These are phyloP conservation scores for Botrytis pseudocinerea DNA, from an alignment of 2,329 filamentous ascomycete genomes.

Conservation along the genomic window DNA sequence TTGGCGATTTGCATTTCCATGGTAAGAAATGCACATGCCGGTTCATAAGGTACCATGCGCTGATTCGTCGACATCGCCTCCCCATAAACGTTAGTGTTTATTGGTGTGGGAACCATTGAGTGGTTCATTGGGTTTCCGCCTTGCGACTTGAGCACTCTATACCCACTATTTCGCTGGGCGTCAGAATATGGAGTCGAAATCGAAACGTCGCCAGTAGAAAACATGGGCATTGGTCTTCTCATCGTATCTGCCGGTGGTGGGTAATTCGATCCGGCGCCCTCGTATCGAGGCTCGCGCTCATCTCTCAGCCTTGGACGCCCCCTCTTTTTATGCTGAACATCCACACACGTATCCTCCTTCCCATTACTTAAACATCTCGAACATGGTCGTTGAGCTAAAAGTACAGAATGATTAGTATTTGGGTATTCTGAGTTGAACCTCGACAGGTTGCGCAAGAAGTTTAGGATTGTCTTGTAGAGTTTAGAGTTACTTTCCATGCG, in stretches of 20 bases:
- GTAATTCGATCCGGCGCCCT: constrained; percentile 42
- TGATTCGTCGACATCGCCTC: constrained; percentile 30
- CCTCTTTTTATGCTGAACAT: constrained; percentile 84
- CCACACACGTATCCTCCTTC: constrained; percentile 77
- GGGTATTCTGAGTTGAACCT: not conserved
- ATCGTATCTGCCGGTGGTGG: constrained; percentile 36
- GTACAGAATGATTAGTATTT: constrained; percentile 25
- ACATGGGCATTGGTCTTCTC: constrained; percentile 53
- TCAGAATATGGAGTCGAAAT: constrained; percentile 48
- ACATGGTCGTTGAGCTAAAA: constrained; percentile 71
- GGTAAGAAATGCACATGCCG: constrained; percentile 56
- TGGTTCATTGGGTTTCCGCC: constrained; percentile 44
- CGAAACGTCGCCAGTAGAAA: constrained; percentile 47
- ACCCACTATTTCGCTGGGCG: constrained; percentile 48
- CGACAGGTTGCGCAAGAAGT: not conserved
- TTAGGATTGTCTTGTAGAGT: not conserved
- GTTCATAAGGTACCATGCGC: constrained; percentile 48
- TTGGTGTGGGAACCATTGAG: constrained; percentile 47
- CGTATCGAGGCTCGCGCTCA: constrained; percentile 62
- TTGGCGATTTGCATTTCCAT: constrained; percentile 60
- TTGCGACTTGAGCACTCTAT: constrained; percentile 57
- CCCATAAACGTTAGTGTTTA: constrained; percentile 54
- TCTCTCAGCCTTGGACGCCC: constrained; percentile 76
- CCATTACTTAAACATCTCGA: constrained; percentile 75
- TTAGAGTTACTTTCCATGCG: not conserved